These are phyloP conservation scores for Purpureocillium lavendulum DNA, from an alignment of 2,329 filamentous ascomycete species.

Conservation along the genomic window DNA sequence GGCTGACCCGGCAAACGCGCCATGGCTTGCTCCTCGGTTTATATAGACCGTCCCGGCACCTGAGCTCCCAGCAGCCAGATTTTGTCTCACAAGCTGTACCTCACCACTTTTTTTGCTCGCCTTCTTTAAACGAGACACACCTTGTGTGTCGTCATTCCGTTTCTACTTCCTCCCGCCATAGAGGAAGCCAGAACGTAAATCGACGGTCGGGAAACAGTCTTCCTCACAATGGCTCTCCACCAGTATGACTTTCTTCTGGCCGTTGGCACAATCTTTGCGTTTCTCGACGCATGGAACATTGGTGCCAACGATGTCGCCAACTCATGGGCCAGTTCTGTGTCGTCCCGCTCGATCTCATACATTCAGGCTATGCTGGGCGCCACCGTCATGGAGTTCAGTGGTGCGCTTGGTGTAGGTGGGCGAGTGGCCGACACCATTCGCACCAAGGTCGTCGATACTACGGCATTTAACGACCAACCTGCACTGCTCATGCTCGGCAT, in stretches of 20 bases:
- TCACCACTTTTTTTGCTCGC: too few relatives aligned
- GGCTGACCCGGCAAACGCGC: too few relatives aligned
- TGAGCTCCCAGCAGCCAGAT: too few relatives aligned
- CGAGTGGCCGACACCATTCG: slow-evolving; percentile 54
- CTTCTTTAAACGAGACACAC: too few relatives aligned
- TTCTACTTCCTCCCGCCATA: too few relatives aligned
- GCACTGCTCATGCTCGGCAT: slow-evolving; percentile 50
- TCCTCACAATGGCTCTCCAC: slow-evolving; percentile 17
- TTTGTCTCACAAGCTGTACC: too few relatives aligned
- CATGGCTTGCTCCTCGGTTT: too few relatives aligned
- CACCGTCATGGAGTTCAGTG: slow-evolving; percentile 53
- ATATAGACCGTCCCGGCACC: too few relatives aligned
- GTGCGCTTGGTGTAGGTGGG: slow-evolving; percentile 50
- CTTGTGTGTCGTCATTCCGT: too few relatives aligned
- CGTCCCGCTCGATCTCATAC: slow-evolving; percentile 56
- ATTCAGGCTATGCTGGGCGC: slow-evolving; percentile 51
- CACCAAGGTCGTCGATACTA: slow-evolving; percentile 46
- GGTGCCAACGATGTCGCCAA: slow-evolving; percentile 63
- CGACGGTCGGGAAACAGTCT: neutral
- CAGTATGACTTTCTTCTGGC: slow-evolving; percentile 57
- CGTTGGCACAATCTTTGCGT: slow-evolving; percentile 56
- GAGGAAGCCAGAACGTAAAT: neutral
- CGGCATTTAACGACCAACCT: slow-evolving; percentile 37
- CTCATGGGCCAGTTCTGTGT: slow-evolving; percentile 67
- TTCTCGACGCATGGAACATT: slow-evolving; percentile 58